These are phyloP conservation scores for Pseudogymnoascus verrucosus DNA, from an alignment of 2,329 filamentous ascomycete species.

Conservation along the genomic window DNA sequence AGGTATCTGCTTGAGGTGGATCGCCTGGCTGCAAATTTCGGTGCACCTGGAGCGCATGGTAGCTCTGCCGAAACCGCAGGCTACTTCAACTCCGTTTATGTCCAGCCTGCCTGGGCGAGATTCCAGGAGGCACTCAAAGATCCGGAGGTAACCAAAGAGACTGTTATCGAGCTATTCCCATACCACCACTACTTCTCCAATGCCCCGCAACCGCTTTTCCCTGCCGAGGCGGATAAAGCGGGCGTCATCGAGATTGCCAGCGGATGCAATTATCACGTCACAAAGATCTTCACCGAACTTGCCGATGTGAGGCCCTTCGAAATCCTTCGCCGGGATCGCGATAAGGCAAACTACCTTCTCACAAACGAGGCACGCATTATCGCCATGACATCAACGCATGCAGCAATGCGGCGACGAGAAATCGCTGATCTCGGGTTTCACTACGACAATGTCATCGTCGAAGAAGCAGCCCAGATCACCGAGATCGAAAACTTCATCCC, in stretches of 20 bases:
- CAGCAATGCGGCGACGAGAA: slow-evolving; percentile 85
- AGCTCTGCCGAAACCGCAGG: slow-evolving; percentile 94
- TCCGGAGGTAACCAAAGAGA: slow-evolving; percentile 46
- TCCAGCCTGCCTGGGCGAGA: slow-evolving; percentile 79
- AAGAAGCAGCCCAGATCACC: slow-evolving; percentile 96
- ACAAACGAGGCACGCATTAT: slow-evolving; percentile 95
- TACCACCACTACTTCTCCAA: slow-evolving; percentile 84
- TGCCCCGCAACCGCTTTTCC: slow-evolving; percentile 79
- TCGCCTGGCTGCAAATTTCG: slow-evolving; percentile 75
- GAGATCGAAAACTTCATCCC: slow-evolving; percentile 97
- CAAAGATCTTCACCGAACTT: slow-evolving; percentile 83
- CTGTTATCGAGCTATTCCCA: slow-evolving; percentile 69
- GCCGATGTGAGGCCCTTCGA: slow-evolving; percentile 94
- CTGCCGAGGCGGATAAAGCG: slow-evolving; percentile 55
- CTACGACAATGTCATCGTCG: slow-evolving; percentile 97
- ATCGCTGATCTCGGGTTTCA: slow-evolving; percentile 90
- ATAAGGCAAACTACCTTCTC: slow-evolving; percentile 93
- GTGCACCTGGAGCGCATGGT: slow-evolving; percentile 86
- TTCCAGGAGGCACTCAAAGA: slow-evolving; percentile 61
- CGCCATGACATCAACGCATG: slow-evolving; percentile 97
- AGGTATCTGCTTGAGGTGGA: slow-evolving; percentile 75
- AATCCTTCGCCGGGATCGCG: slow-evolving; percentile 76
- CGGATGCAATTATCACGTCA: slow-evolving; percentile 82
- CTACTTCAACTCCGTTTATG: slow-evolving; percentile 90
- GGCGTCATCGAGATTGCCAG: slow-evolving; percentile 66